Evolutionary conservation across 768 basidiomycete genomes (phyloP).

Genomic region (Mrakia blollopis): DNA sequence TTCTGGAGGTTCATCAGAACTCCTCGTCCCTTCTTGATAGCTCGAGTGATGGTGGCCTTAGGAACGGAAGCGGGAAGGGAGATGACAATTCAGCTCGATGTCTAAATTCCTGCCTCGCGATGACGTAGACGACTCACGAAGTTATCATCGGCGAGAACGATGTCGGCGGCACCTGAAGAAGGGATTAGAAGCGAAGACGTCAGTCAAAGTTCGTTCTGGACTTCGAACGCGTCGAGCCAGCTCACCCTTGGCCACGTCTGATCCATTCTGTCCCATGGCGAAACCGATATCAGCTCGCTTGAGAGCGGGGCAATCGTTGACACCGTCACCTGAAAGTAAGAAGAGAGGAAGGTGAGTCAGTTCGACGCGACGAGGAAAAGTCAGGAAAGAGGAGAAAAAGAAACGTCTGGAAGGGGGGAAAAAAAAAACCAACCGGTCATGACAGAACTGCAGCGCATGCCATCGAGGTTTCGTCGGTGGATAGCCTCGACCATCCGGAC

Average conservation of each 20-base stretch:
- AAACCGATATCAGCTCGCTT: slow-evolving; percentile 59
- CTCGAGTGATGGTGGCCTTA: slow-evolving; percentile 53
- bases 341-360: not conserved
- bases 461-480: slow-evolving; percentile 50
- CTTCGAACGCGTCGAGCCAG: not conserved
- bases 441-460: slow-evolving; percentile 48
- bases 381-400: too few species aligned
- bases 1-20: slow-evolving; percentile 57
- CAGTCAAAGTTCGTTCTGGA: too few species aligned
- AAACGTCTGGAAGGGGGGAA: not conserved
- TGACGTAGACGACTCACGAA: slow-evolving; percentile 46
- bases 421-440: slow-evolving; percentile 52
- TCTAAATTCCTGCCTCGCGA: too few species aligned
- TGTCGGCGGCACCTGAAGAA: slow-evolving; percentile 58
- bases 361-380: not conserved
- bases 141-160: slow-evolving; percentile 61
- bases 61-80: too few species aligned
- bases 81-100: too few species aligned
- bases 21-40: slow-evolving; percentile 62
- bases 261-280: slow-evolving; percentile 57
- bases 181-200: not conserved
- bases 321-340: slow-evolving; percentile 45
- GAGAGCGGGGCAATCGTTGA: slow-evolving; percentile 59
- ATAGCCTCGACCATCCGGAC: slow-evolving; percentile 58
- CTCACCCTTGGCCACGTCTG: slow-evolving; percentile 55